Base-by-base conservation (phyloP, 108 stramenopile species). In the Nannochloropsis oceanica region DNA sequence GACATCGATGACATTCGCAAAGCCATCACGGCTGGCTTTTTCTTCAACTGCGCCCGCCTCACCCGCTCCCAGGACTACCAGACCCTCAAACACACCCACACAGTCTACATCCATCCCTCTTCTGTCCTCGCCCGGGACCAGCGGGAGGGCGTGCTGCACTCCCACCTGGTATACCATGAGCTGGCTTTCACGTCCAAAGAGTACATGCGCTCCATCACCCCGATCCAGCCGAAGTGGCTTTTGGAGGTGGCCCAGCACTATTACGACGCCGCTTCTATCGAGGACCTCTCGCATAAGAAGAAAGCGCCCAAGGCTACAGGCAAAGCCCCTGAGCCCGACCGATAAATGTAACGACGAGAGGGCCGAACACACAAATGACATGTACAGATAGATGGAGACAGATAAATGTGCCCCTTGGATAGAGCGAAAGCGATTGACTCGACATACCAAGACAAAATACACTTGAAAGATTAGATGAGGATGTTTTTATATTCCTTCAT, bases 161-260 rank as follows among this genome's bases (percentile, higher is more conserved):
- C 95, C 13, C 96, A 96, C 10, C 86, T 99, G 14, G 90, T 95
- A 12, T 99, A 94, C 86, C 97, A 96, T 87, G 97, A 99, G 90
- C 91, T 99, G 27, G 95, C 96, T 10, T 97, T 97, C 86, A 99
- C 97, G 1, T 95, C 95, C 8, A 97, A 98, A 87, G 98, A 99
- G 88, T 99, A 93, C 93, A 98, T 99, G 97, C 92, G 99, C 42
- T 95, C 95, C 88, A 95, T 89, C 12, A 93, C 94, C 13, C 96
- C 95, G 26, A 98, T 99, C 81, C 89, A 98, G 84, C 94, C 96
- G 3, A 89, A 92, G 44, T 99, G 99, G 99, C 89, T 99, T 26
- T 87, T 95, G 26, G 97, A 99, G 85, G 95, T 98, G 44, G 99
- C 99, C 22, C 99, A 97, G 27, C 99, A 99, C 87, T 98, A 95